Base-by-base conservation (phyloP, 192 early-diverging fungal species). In the Mortierella claussenii region DNA sequence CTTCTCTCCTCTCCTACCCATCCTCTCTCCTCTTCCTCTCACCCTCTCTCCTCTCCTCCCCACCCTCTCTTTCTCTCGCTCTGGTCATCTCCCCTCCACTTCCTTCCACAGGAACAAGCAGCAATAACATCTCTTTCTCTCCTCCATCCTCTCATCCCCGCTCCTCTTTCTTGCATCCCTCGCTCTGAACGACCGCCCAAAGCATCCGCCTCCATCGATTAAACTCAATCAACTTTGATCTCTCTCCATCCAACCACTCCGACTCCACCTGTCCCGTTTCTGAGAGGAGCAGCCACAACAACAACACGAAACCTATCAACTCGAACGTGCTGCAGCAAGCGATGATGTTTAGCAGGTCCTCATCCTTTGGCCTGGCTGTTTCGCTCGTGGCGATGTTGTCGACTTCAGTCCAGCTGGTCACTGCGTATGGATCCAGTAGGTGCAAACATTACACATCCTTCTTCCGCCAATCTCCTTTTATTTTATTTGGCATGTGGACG, bases 341-440 rank as follows among this genome's bases (percentile, higher is more conserved):
- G n/a, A n/a, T n/a, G n/a, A n/a, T n/a, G n/a, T n/a, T n/a, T n/a
- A n/a, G n/a, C n/a, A n/a, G n/a, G n/a, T n/a, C n/a, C n/a, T n/a
- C n/a, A n/a, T n/a, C n/a, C n/a, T n/a, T n/a, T n/a, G 45, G 28
- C 26, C 26, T 69, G 68, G 43, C 44, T 37, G 30, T 40, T 33
- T 45, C 57, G 15, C 15, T 54, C 42, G 58, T 43, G 20, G 31
- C 58, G 6, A 11, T 60, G 21, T 46, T 61, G 3, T 46, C 57
- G 8, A 1, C 43, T 7, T 54, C 44, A 3, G 52, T 60, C 10
- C 56, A 46, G 31, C 56, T 32, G n/a, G 57, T 61, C 52, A 21
- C 51, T 26, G 68, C 68, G 4, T 54, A 55, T 45, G 68, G 68
- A 11, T 21, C 26, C 21, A 59, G 68, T 69, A 69, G 32, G 63